phyloP scores from a whole-genome alignment of 805 yeast species.

The Sungouiozyma ichnusensis region DNA sequence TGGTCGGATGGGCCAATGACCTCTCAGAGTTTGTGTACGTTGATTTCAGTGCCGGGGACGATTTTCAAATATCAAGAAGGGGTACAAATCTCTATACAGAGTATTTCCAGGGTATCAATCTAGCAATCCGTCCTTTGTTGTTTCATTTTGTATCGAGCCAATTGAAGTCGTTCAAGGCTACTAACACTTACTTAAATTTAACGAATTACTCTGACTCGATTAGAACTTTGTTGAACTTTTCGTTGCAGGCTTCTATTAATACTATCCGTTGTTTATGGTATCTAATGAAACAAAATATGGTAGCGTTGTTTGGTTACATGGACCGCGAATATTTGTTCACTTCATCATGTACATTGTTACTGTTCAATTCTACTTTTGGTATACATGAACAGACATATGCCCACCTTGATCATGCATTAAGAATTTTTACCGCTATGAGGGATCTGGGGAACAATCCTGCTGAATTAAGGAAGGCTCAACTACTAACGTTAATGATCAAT shows the following conservation, averaged over 20 bases:
- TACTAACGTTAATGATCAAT: conserved; percentile 51
- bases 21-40: conserved; percentile 56
- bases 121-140: conserved; percentile 66
- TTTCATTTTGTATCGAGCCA: conserved; percentile 69
- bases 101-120: conserved; percentile 70
- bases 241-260: conserved; percentile 72
- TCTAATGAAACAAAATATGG: conserved; percentile 63
- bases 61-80: conserved; percentile 48
- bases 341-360: conserved; percentile 59
- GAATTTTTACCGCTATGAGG: conserved; percentile 63
- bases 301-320: conserved; percentile 82
- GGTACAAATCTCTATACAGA: conserved; percentile 72
- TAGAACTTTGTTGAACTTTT: conserved; percentile 59
- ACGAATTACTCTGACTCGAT: conserved; percentile 59
- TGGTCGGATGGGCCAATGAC: conserved; percentile 56
- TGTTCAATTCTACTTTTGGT: conserved; percentile 73
- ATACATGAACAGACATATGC: conserved; percentile 65
- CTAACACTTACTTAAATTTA: conserved; percentile 49
- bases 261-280: conserved; percentile 68
- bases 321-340: conserved; percentile 75
- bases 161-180: conserved; percentile 37
- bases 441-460: conserved; percentile 75
- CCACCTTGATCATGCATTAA: conserved; percentile 63
- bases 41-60: conserved; percentile 35
- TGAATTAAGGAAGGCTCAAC: conserved; percentile 59